Evolutionary conservation across 192 early-diverging fungal species (phyloP).

Genomic region (Kappamyces sp.): DNA sequence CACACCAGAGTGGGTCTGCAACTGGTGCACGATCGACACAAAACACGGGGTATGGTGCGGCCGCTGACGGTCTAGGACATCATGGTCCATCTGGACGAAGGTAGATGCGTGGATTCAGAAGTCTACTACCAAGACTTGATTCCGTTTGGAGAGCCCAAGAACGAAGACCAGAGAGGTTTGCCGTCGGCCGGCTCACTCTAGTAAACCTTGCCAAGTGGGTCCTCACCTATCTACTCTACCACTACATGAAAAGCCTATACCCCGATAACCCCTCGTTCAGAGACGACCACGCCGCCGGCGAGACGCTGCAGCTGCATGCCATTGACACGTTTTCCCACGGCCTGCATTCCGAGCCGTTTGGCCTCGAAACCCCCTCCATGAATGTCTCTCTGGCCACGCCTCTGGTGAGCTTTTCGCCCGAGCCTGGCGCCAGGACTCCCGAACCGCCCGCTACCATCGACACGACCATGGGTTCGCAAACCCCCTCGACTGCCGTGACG

Average conservation of each 20-base stretch:
- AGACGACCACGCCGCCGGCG: too few species aligned
- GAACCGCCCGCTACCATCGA: not conserved
- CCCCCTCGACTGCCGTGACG: too few species aligned
- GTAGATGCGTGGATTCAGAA: constrained; percentile 77
- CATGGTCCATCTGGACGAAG: constrained; percentile 81
- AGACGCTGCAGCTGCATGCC: too few species aligned
- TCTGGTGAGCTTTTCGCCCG: not conserved
- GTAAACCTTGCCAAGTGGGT: constrained; percentile 84
- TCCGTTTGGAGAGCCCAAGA: constrained; percentile 32
- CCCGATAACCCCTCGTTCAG: constrained; percentile 5
- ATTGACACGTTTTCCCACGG: too few species aligned
- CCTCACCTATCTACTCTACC: constrained; percentile 64
- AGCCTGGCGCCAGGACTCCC: not conserved
- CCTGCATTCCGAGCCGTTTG: not conserved
- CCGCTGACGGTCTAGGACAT: constrained; percentile 33
- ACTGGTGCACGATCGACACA: constrained; percentile 92
- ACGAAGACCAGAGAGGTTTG: constrained; percentile 64
- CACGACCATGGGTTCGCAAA: not conserved
- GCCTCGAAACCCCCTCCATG: constrained; percentile 12
- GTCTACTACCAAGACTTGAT: constrained; percentile 80
- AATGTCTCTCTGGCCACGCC: constrained; percentile 12
- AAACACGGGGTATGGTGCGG: constrained; percentile 65
- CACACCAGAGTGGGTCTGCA: constrained; percentile 67
- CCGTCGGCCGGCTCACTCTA: constrained; percentile 21
- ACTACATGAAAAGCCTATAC: constrained; percentile 17